phyloP scores from a whole-genome alignment of 108 stramenopile species.

The Cylindrotheca fusiformis region DNA sequence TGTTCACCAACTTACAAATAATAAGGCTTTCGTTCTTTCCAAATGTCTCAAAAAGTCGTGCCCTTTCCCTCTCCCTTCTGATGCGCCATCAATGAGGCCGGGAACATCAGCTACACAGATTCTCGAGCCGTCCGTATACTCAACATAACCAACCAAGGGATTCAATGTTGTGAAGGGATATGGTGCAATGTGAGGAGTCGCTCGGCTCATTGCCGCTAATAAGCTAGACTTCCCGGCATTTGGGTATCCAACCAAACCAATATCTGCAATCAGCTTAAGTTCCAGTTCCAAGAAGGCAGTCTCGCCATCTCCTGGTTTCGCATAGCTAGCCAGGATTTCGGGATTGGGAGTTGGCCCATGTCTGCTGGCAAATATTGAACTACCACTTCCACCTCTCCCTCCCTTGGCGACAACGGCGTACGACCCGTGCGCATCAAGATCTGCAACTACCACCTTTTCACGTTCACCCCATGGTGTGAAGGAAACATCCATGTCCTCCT shows the following conservation, averaged over 20 bases:
- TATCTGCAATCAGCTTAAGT: slow-evolving; percentile 94
- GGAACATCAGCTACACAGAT: slow-evolving; percentile 94
- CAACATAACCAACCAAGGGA: slow-evolving; percentile 89
- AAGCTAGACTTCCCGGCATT: slow-evolving; percentile 97
- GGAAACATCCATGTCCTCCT: slow-evolving; percentile 30
- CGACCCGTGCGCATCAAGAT: slow-evolving; percentile 74
- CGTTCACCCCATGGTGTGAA: slow-evolving; percentile 39
- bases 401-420: slow-evolving; percentile 73
- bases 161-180: slow-evolving; percentile 98
- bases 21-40: slow-evolving; percentile 82
- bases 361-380: slow-evolving; percentile 49
- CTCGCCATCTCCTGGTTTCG: slow-evolving; percentile 48
- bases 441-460: slow-evolving; percentile 65
- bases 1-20: slow-evolving; percentile 20
- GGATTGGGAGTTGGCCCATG: slow-evolving; percentile 41
- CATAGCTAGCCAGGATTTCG: slow-evolving; percentile 30
- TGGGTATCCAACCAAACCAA: slow-evolving; percentile 98
- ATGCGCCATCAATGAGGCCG: slow-evolving; percentile 95
- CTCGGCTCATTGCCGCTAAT: slow-evolving; percentile 84
- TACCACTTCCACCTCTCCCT: slow-evolving; percentile 74
- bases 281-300: slow-evolving; percentile 80
- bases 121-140: slow-evolving; percentile 78
- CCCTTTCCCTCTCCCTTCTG: slow-evolving; percentile 91
- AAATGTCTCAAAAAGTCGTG: slow-evolving; percentile 94
- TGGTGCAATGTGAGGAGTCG: slow-evolving; percentile 90